Evolutionary conservation across 139 green algal genomes (phyloP), one percentile per base, ranked within the genome.

Genomic region (Astrephomene gubernaculifera): DNA sequence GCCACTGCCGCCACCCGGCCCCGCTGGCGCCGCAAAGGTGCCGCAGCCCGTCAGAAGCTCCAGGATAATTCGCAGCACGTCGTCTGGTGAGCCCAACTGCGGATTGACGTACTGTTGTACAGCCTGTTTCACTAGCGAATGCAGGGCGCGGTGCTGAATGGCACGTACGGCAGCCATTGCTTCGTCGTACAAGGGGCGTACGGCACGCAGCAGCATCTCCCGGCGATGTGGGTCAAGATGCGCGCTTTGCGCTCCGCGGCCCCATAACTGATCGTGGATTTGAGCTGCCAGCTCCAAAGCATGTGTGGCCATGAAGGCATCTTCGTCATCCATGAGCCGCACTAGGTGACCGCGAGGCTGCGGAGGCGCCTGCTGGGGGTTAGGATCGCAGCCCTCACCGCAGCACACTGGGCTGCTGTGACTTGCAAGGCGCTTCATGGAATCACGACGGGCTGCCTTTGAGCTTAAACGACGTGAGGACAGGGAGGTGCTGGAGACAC

Each of bases 31-130:
- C n/a, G 21, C 68, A 1, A 39, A 14, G 14, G 29, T 39, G 39
- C 68, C 68, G 68, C 70, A 78, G 21, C 70, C 70, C 43, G 70
- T 78, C 29, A 80, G 45, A 45, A 80, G 71, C 44, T 80, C 76
- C 41, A 83, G 29, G 5, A 83, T 72, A 4, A 54, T 41, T 3
- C 14, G 24, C 39, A 83, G 39, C 14, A 60, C 41, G 29, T 83
- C 76, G 2, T 72, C 60, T 6, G 63, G 22, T 5, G 60, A n/a
- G 29, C 76, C 76, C 39, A 14, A 41, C 25, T 19, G 4, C 27
- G 76, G 60, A 31, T 72, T 72, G 27, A 83, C 57, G 60, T 73
- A 83, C 4, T 60, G 39, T 41, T 41, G 39, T 29, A 83, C 76
- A 5, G 76, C 76, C 43, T 83, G 57, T 41, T 83, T 57, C 14